Evolutionary conservation across 305 asterid genomes (phyloP), one percentile per base, ranked within the genome.

Genomic region (Solanum hybrid): DNA sequence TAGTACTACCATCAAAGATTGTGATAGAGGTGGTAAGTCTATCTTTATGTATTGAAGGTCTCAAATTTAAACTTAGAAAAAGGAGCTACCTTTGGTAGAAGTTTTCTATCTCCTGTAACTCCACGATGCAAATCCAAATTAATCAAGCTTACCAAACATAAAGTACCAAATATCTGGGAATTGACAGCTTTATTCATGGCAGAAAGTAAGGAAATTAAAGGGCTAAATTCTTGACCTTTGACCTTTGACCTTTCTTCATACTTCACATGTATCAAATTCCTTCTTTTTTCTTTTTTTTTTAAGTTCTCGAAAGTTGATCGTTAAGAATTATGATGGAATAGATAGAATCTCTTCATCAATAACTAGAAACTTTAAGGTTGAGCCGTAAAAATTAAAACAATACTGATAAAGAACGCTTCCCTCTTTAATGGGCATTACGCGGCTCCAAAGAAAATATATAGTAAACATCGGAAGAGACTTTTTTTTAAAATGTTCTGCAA

Each of bases 171-270:
- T 42, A 27, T 82, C 27, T 27, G 5, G 72, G 72, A 42, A 42
- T 82, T 42, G 72, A 82, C 87, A 82, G 6, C 27, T 82, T 27
- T 40, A 82, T 29, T 42, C 72, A 42, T 82, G 26, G 29, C 29
- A 46, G 20, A 46, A 82, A 82, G 73, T 29, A 24, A 82, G 38
- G 27, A 82, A 27, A 81, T 14, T 38, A 40, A 79, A n/a, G 85
- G 64, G 24, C 66, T 26, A 80, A 80, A 38, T 38, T 79, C 22
- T 79, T 37, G 20, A 37, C 64, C 64, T 79, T 32, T 32, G 34
- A 32, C 34, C 34, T 32, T 32, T 32, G 32, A 31, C 32, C 32
- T 31, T 31, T 31, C 35, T 32, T 37, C 86, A n/a, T 79, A 37
- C 29, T 79, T 24, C 12, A 37, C 86, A 35, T 5, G 85, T 35